These are phyloP conservation scores for Dioscorea dumetorum DNA, from an alignment of 106 monocot species.

Conservation along the genomic window DNA sequence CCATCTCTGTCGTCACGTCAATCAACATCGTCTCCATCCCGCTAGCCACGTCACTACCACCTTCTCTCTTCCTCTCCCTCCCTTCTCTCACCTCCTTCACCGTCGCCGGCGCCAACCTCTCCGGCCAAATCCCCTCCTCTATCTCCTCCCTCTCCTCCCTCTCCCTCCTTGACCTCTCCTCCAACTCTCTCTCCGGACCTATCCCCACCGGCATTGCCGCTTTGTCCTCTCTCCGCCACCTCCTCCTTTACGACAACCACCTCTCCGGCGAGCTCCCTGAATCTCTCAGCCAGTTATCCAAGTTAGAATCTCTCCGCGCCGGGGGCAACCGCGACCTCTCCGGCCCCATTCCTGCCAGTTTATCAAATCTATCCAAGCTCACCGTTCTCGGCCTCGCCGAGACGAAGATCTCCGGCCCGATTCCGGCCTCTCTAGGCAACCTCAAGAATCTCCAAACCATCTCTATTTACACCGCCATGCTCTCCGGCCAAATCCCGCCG, in stretches of 20 bases:
- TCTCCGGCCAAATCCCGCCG: constrained; percentile 73
- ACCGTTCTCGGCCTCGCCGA: constrained; percentile 75
- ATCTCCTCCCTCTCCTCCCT: constrained; percentile 25
- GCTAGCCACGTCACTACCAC: constrained; percentile 32
- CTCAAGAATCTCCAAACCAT: constrained; percentile 63
- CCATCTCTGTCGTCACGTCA: constrained; percentile 19
- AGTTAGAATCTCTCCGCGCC: constrained; percentile 54
- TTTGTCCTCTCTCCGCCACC: constrained; percentile 28
- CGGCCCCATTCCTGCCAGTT: constrained; percentile 56
- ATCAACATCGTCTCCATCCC: constrained; percentile 47
- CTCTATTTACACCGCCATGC: constrained; percentile 74
- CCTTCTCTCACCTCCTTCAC: constrained; percentile 28
- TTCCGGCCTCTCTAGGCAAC: constrained; percentile 55
- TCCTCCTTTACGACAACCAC: constrained; percentile 75
- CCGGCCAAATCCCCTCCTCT: constrained; percentile 41
- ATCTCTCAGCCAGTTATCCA: constrained; percentile 44
- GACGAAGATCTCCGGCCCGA: constrained; percentile 68
- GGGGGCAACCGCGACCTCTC: constrained; percentile 79
- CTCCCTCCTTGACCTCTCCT: constrained; percentile 25
- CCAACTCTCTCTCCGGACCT: constrained; percentile 58
- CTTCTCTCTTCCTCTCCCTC: constrained; percentile 27
- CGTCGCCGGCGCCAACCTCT: constrained; percentile 63
- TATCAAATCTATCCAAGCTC: constrained; percentile 55
- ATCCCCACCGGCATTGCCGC: constrained; percentile 34
- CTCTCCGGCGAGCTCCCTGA: constrained; percentile 55